Evolutionary conservation across 1,139 yeast genomes (phyloP).

Genomic region (Debaryomyces fabryi): DNA sequence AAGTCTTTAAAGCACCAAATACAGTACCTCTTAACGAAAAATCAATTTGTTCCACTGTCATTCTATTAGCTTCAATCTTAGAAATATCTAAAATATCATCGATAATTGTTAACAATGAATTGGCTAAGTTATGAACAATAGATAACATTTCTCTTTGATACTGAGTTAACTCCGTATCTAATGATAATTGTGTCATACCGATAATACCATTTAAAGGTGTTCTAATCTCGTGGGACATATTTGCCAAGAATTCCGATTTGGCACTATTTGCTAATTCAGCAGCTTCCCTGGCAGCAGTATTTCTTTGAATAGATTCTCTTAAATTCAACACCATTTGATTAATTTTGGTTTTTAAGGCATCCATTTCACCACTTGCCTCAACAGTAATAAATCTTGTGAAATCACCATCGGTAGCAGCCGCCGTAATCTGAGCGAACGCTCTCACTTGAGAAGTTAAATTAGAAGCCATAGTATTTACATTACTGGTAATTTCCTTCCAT

Average conservation of each 20-base stretch:
- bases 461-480: constrained; percentile 91
- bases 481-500: constrained; percentile 92
- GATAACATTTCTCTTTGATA: constrained; percentile 89
- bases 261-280: constrained; percentile 89
- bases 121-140: constrained; percentile 83
- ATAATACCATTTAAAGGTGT: constrained; percentile 93
- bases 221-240: constrained; percentile 89
- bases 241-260: constrained; percentile 88
- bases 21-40: constrained; percentile 84
- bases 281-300: constrained; percentile 91
- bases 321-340: constrained; percentile 89
- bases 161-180: constrained; percentile 84
- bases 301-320: constrained; percentile 86
- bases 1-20: constrained; percentile 83
- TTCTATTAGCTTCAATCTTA: constrained; percentile 87
- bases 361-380: constrained; percentile 93
- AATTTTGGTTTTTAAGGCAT: constrained; percentile 85
- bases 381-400: constrained; percentile 88
- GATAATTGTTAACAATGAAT: constrained; percentile 78
- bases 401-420: constrained; percentile 93
- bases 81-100: constrained; percentile 90
- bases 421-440: constrained; percentile 91
- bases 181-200: constrained; percentile 87
- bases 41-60: constrained; percentile 89
- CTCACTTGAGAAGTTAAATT: constrained; percentile 89